These are phyloP conservation scores for Hymenoscyphus linearis DNA, from an alignment of 2,329 filamentous ascomycete species.

Conservation along the genomic window DNA sequence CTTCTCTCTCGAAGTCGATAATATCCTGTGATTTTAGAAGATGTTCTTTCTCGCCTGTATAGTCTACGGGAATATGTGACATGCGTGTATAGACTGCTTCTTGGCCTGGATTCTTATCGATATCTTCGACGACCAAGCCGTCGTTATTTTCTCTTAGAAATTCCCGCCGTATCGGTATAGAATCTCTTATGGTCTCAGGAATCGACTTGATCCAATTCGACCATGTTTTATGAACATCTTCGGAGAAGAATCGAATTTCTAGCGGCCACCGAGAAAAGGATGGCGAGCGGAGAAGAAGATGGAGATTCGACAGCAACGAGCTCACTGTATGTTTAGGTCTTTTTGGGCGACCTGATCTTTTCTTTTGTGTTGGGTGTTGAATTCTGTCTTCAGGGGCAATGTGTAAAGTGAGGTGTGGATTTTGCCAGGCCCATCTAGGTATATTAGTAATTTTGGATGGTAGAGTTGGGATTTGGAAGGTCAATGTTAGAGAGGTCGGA, in stretches of 20 bases:
- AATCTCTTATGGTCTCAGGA: slow-evolving; percentile 20
- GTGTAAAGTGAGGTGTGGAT: slow-evolving; percentile 75
- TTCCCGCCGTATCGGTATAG: slow-evolving; percentile 22
- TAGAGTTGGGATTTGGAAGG: neutral
- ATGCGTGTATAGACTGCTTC: slow-evolving; percentile 41
- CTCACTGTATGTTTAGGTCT: slow-evolving; percentile 56
- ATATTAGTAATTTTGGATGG: neutral
- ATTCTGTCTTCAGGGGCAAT: slow-evolving; percentile 62
- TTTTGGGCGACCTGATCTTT: slow-evolving; percentile 49
- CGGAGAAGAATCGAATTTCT: slow-evolving; percentile 69
- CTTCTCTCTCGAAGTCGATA: slow-evolving; percentile 51
- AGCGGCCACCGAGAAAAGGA: slow-evolving; percentile 85
- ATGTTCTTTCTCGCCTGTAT: slow-evolving; percentile 47
- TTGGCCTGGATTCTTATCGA: slow-evolving; percentile 7
- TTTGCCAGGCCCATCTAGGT: slow-evolving; percentile 82
- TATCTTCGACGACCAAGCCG: slow-evolving; percentile 1
- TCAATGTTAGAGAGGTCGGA: neutral
- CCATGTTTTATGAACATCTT: slow-evolving; percentile 68
- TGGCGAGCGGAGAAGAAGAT: slow-evolving; percentile 70
- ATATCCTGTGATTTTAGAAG: slow-evolving; percentile 50
- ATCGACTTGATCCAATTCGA: slow-evolving; percentile 45
- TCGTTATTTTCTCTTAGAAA: slow-evolving; percentile 15
- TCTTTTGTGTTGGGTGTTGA: slow-evolving; percentile 44
- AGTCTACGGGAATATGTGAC: slow-evolving; percentile 50
- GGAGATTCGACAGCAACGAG: slow-evolving; percentile 72